These are phyloP conservation scores for Amanita muscaria DNA, from an alignment of 768 basidiomycete species.

Conservation along the genomic window DNA sequence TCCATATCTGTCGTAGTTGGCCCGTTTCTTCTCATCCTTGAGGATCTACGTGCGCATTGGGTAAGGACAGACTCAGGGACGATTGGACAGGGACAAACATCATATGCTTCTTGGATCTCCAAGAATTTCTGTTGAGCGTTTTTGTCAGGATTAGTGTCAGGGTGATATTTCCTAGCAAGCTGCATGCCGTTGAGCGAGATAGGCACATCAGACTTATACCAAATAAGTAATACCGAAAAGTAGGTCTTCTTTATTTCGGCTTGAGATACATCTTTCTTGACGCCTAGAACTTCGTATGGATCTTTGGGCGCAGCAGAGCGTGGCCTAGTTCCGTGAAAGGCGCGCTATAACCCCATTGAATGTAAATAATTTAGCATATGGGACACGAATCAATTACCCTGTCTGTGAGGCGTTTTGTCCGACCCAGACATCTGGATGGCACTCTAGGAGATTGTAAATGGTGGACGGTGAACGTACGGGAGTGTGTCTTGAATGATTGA, in stretches of 20 bases:
- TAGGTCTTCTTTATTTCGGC: slow-evolving; percentile 97
- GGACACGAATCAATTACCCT: slow-evolving; percentile 27
- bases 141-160: slow-evolving; percentile 93
- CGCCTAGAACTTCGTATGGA: slow-evolving; percentile 89
- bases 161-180: slow-evolving; percentile 98
- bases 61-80: neutral
- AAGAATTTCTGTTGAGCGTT: slow-evolving; percentile 86
- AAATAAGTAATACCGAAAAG: slow-evolving; percentile 56
- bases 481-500: slow-evolving; percentile 18
- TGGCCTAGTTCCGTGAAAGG: slow-evolving; percentile 62
- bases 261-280: slow-evolving; percentile 70
- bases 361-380: slow-evolving; percentile 10
- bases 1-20: slow-evolving; percentile 87
- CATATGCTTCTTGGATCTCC: slow-evolving; percentile 96
- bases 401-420: slow-evolving; percentile 23
- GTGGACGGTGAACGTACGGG: slow-evolving; percentile 32
- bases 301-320: slow-evolving; percentile 56
- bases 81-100: slow-evolving; percentile 40
- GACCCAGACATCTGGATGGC: slow-evolving; percentile 7
- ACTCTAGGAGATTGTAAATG: slow-evolving; percentile 27
- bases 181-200: slow-evolving; percentile 24
- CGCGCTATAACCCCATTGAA: slow-evolving; percentile 41
- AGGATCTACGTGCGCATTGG: slow-evolving; percentile 47
- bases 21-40: slow-evolving; percentile 91
- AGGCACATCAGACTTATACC: neutral